These are phyloP conservation scores for Haberlea rhodopensis DNA, from an alignment of 257 asterid genomes.

Conservation along the genomic window DNA sequence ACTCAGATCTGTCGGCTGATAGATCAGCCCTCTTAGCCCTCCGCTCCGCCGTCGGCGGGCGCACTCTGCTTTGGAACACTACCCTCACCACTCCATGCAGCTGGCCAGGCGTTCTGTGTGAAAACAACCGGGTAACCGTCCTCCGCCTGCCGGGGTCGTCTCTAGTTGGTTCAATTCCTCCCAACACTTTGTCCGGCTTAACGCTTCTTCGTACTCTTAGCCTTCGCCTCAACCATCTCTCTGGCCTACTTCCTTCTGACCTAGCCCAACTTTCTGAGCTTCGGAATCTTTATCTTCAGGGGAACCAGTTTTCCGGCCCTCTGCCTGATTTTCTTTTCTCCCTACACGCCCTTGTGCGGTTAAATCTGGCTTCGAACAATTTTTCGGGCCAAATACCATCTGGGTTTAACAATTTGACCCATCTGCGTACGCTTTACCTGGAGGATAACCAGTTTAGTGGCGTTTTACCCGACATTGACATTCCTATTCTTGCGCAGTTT, in stretches of 20 bases:
- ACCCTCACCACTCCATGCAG: conserved; percentile 52
- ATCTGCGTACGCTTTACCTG: conserved; percentile 63
- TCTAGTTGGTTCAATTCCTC: conserved; percentile 53
- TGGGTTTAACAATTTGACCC: conserved; percentile 54
- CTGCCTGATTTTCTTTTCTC: conserved; percentile 35
- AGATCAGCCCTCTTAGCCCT: conserved; percentile 56
- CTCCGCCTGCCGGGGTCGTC: conserved; percentile 80
- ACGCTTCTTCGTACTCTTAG: conserved; percentile 59
- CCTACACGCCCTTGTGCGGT: conserved; percentile 44
- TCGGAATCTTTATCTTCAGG: conserved; percentile 69
- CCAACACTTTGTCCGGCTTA: conserved; percentile 43
- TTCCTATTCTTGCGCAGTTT: conserved; percentile 58
- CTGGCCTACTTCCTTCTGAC: conserved; percentile 63
- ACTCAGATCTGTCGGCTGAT: conserved; percentile 60
- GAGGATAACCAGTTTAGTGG: conserved; percentile 58
- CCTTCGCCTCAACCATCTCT: conserved; percentile 71
- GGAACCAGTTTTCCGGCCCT: conserved; percentile 53
- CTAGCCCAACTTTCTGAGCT: conserved; percentile 45
- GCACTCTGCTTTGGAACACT: conserved; percentile 62
- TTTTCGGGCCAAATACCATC: conserved; percentile 58
- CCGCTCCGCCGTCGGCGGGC: conserved; percentile 69
- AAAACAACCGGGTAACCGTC: conserved; percentile 50
- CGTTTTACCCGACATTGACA: conserved; percentile 46
- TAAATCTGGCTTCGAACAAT: conserved; percentile 56
- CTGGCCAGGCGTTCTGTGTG: conserved; percentile 67